These are phyloP conservation scores for Chaetomium globosum DNA, from an alignment of 2,329 filamentous ascomycete species.

Conservation along the genomic window DNA sequence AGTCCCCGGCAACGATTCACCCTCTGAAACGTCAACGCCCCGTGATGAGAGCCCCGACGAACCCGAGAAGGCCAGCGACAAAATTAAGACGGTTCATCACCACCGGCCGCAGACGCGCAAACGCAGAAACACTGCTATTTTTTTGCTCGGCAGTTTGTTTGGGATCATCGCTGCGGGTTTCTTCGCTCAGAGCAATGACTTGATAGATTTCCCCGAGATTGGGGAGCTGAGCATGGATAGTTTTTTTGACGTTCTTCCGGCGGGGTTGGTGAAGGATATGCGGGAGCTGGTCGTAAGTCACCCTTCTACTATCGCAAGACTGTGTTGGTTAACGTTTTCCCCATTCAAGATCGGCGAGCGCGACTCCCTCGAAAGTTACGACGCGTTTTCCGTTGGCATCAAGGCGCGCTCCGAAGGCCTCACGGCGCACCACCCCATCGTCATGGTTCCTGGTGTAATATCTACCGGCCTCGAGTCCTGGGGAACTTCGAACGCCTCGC, in stretches of 20 bases:
- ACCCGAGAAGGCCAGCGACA: slow-evolving; percentile 37
- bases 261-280: slow-evolving; percentile 82
- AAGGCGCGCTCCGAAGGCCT: slow-evolving; percentile 82
- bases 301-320: background rate
- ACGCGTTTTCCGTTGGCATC: slow-evolving; percentile 88
- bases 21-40: slow-evolving; percentile 40
- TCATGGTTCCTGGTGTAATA: slow-evolving; percentile 98
- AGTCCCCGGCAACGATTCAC: slow-evolving; percentile 33
- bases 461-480: slow-evolving; percentile 96
- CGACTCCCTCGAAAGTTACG: slow-evolving; percentile 80
- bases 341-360: slow-evolving; percentile 73
- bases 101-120: slow-evolving; percentile 61
- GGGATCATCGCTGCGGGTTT: slow-evolving; percentile 86
- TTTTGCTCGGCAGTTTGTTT: slow-evolving; percentile 84
- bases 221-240: slow-evolving; percentile 80
- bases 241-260: slow-evolving; percentile 83
- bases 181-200: slow-evolving; percentile 84
- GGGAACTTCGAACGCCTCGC: slow-evolving; percentile 83
- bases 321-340: slow-evolving; percentile 15
- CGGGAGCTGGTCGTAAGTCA: slow-evolving; percentile 72
- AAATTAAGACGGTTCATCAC: slow-evolving; percentile 48
- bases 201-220: slow-evolving; percentile 76
- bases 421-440: slow-evolving; percentile 78
- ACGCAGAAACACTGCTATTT: slow-evolving; percentile 78
- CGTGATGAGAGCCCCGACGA: slow-evolving; percentile 43